Evolutionary conservation across 2,329 filamentous ascomycete species (phyloP).

Genomic region (Pseudopithomyces maydicus): DNA sequence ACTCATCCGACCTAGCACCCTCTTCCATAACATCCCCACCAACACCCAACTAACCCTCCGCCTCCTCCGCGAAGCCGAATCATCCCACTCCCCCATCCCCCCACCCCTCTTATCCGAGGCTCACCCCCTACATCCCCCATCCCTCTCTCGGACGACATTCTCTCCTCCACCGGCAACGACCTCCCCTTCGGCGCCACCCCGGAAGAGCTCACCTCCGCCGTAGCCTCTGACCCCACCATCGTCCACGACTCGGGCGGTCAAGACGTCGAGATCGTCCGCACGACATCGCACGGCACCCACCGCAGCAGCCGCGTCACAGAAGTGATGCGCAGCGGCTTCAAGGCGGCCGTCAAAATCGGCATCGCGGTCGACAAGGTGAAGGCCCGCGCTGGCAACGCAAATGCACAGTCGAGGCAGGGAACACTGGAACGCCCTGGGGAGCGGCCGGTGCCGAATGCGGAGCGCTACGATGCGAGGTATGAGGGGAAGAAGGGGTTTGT

Average conservation of each 20-base stretch:
- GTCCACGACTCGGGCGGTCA: background rate
- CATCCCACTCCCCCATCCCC: background rate
- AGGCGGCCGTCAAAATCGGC: background rate
- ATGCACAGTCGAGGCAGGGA: background rate
- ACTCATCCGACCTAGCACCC: background rate
- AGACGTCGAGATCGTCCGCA: too few species aligned
- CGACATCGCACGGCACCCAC: background rate
- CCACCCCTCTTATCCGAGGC: background rate
- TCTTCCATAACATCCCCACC: background rate
- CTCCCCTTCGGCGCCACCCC: background rate
- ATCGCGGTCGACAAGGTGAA: background rate
- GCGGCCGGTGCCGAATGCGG: background rate
- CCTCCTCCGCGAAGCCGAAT: background rate
- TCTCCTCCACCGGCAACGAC: background rate
- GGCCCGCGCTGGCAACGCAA: background rate
- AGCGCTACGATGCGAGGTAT: background rate
- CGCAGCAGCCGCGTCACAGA: background rate
- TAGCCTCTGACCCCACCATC: background rate
- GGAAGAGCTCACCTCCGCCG: background rate
- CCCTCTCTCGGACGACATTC: background rate
- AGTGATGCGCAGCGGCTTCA: background rate
- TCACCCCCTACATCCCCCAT: background rate
- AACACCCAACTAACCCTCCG: background rate
- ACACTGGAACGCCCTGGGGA: background rate
- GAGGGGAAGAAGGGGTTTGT: background rate